phyloP scores from a whole-genome alignment of 768 basidiomycete genomes.

The Kwoniella sp. region DNA sequence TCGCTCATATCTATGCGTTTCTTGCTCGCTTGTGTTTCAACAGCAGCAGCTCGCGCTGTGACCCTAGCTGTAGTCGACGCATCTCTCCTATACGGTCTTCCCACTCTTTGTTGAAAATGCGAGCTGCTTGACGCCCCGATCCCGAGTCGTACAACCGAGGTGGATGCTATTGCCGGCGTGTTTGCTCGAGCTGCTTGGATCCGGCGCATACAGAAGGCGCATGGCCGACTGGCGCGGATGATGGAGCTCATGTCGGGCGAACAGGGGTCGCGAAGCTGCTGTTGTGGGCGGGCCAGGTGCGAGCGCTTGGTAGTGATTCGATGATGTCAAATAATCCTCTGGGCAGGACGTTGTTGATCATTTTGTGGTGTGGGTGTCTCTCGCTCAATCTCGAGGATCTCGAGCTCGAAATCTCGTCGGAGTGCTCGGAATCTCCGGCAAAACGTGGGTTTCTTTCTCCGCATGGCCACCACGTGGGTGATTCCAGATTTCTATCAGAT shows the following conservation, averaged over 20 bases:
- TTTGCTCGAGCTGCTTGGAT: slow-evolving; percentile 3
- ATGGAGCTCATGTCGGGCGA: slow-evolving; percentile 7
- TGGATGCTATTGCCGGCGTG: not conserved
- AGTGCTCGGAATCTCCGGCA: too few species aligned
- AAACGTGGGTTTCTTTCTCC: too few species aligned
- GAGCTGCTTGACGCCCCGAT: not conserved
- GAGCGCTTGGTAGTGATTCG: too few species aligned
- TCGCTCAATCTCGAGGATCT: too few species aligned
- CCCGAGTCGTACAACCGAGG: not conserved
- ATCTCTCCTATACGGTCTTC: not conserved
- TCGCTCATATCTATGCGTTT: slow-evolving; percentile 47
- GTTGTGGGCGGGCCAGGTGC: too few species aligned
- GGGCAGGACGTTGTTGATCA: too few species aligned
- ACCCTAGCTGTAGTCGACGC: not conserved
- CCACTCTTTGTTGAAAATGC: not conserved
- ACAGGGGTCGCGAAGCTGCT: too few species aligned
- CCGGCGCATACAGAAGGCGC: slow-evolving; percentile 16
- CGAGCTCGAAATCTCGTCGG: too few species aligned
- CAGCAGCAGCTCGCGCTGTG: not conserved
- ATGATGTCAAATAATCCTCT: too few species aligned
- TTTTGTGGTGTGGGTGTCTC: too few species aligned
- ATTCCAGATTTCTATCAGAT: slow-evolving; percentile 17
- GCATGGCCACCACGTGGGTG: not conserved
- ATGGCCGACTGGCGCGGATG: slow-evolving; percentile 8
- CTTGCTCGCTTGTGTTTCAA: slow-evolving; percentile 1